Conservation (phyloP, 2,329 filamentous ascomycete species). For the Aspergillus quadricinctus region DNA sequence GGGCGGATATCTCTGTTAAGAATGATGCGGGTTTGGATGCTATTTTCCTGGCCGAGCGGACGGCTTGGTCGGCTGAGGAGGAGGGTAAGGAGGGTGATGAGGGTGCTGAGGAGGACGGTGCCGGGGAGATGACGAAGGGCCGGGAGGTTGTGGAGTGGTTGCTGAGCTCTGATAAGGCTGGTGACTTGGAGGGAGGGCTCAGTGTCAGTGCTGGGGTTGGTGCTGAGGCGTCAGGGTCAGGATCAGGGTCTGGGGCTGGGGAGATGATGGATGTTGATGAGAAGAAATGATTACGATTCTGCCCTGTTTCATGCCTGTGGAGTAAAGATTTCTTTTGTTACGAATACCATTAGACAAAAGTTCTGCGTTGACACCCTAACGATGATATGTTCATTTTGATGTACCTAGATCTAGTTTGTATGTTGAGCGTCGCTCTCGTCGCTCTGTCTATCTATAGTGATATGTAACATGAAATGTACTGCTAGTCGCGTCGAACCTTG, state of each 20-base stretch:
- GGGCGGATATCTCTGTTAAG: constrained; percentile 70
- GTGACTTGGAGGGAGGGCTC: constrained; percentile 29
- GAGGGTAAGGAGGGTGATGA: constrained; percentile 13
- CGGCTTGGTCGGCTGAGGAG: constrained; percentile 59
- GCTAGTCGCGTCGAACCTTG: constrained; percentile 9
- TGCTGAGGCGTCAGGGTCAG: constrained; percentile 10
- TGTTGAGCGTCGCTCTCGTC: neutral
- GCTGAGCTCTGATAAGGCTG: constrained; percentile 35
- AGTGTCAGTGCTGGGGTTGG: constrained; percentile 1
- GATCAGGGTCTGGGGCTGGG: constrained; percentile 6
- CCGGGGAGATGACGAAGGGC: constrained; percentile 29
- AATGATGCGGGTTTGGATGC: constrained; percentile 83
- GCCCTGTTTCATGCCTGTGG: neutral
- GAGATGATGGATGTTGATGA: constrained; percentile 14
- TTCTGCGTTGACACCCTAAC: neutral
- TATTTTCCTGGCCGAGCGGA: constrained; percentile 68
- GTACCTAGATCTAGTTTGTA: neutral
- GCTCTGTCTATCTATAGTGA: neutral
- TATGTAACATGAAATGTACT: neutral
- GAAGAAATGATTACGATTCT: constrained; percentile 5
- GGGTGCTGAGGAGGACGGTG: constrained; percentile 9
- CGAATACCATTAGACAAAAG: neutral
- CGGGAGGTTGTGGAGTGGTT: constrained; percentile 42
- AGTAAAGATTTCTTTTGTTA: neutral
- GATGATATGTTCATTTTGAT: neutral